A percentile compares a stretch with the other conserved stretches of the same genome.
Conservation (phyloP, 768 basidiomycete genomes). For the Leccinum aurantiacum region DNA sequence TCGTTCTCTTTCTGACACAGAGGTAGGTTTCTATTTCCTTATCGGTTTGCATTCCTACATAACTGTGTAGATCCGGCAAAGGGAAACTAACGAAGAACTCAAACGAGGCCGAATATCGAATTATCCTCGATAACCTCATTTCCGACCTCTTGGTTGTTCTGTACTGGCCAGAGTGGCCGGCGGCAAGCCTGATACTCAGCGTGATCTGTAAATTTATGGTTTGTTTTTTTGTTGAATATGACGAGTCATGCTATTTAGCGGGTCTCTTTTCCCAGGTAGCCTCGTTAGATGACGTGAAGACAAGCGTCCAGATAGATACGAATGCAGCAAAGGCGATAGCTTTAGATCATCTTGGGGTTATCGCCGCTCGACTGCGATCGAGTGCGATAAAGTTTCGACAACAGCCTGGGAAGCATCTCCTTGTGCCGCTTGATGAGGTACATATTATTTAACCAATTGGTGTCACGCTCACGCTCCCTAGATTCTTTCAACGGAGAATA, state of each 20-base stretch:
- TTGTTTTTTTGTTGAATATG: conserved; percentile 15
- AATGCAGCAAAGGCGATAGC: conserved; percentile 89
- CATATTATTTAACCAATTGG: not conserved
- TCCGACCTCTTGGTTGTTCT: conserved; percentile 84
- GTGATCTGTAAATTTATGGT: conserved; percentile 89
- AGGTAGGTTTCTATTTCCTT: conserved; percentile 37
- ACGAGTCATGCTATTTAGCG: not conserved
- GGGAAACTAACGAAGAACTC: conserved; percentile 86
- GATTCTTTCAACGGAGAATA: conserved; percentile 53
- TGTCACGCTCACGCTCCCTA: conserved; percentile 23
- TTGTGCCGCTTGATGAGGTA: conserved; percentile 77
- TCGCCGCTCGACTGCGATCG: conserved; percentile 77
- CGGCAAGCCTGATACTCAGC: conserved; percentile 75
- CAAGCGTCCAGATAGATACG: conserved; percentile 59
- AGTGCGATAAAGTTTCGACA: conserved; percentile 44
- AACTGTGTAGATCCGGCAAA: conserved; percentile 66
- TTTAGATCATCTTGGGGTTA: conserved; percentile 90
- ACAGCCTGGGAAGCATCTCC: conserved; percentile 34
- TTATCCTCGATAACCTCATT: conserved; percentile 89
- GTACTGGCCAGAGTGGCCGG: conserved; percentile 98
- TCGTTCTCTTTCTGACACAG: conserved; percentile 74
- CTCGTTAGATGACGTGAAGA: conserved; percentile 80
- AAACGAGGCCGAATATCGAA: conserved; percentile 91
- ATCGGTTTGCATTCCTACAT: conserved; percentile 1
- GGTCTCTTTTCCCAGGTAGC: conserved; percentile 52